phyloP scores from a whole-genome alignment of 768 basidiomycete species.

The Hemileccinum impolitum region DNA sequence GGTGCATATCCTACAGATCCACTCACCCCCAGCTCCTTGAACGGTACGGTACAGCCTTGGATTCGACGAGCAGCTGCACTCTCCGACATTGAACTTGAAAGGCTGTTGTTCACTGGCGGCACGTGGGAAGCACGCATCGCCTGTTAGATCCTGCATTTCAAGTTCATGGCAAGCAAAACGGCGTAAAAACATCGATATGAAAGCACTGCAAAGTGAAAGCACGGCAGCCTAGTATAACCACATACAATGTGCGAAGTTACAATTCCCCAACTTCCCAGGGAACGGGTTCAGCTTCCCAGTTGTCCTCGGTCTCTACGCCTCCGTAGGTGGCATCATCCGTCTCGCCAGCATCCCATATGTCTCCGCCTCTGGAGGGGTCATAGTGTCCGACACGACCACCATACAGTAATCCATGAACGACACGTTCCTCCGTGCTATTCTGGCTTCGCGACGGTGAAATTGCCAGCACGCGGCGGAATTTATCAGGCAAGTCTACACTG shows the following conservation, averaged over 20 bases:
- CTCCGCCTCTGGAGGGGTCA: constrained; percentile 61
- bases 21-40: constrained; percentile 15
- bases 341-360: constrained; percentile 78
- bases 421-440: constrained; percentile 43
- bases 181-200: constrained; percentile 31
- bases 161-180: constrained; percentile 21
- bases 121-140: constrained; percentile 27
- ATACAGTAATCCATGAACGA: constrained; percentile 60
- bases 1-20: constrained; percentile 12
- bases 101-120: constrained; percentile 3
- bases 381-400: constrained; percentile 54
- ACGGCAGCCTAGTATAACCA: constrained; percentile 23
- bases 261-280: constrained; percentile 81
- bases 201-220: constrained; percentile 31
- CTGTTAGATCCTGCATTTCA: constrained; percentile 21
- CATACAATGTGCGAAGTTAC: constrained; percentile 37
- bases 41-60: constrained; percentile 11
- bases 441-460: constrained; percentile 47
- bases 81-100: background rate
- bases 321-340: constrained; percentile 37
- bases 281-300: constrained; percentile 79
- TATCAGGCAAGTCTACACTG: constrained; percentile 61
- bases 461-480: constrained; percentile 61
- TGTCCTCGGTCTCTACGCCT: constrained; percentile 52
- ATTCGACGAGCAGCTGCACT: constrained; percentile 1